Percentiles rank a stretch among this genome's conserved stretches.
Conservation (phyloP, 2,329 filamentous ascomycete species). For the Xylariaceae sp. region DNA sequence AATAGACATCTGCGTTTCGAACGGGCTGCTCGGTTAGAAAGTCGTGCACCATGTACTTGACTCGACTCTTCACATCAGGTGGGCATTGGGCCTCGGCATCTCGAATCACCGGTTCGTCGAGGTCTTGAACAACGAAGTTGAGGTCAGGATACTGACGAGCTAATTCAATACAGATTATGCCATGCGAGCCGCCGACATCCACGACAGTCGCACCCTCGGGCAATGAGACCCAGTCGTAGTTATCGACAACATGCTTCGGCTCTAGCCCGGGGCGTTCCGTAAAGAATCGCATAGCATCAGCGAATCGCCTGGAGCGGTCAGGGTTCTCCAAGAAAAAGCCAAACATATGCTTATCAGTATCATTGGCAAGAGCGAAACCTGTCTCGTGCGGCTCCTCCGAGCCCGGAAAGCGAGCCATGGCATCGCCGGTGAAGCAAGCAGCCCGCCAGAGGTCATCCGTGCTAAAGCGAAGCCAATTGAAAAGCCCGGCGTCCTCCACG, state of each 20-base stretch:
- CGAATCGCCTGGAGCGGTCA: slow-evolving; percentile 55
- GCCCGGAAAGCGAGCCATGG: slow-evolving; percentile 39
- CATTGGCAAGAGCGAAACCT: slow-evolving; percentile 57
- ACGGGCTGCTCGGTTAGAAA: slow-evolving; percentile 51
- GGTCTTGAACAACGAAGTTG: slow-evolving; percentile 60
- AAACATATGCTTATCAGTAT: slow-evolving; percentile 59
- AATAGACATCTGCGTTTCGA: neutral
- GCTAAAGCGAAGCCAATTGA: slow-evolving; percentile 47
- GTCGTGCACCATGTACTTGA: slow-evolving; percentile 46
- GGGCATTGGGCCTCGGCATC: slow-evolving; percentile 4
- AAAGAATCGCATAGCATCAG: slow-evolving; percentile 60
- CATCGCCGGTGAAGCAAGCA: slow-evolving; percentile 14
- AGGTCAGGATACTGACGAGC: slow-evolving; percentile 42
- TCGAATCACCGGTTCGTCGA: slow-evolving; percentile 30
- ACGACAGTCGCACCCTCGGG: slow-evolving; percentile 12
- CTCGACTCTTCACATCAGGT: slow-evolving; percentile 5
- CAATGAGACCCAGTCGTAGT: slow-evolving; percentile 55
- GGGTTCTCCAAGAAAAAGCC: slow-evolving; percentile 55
- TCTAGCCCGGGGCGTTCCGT: slow-evolving; percentile 57
- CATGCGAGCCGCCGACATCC: slow-evolving; percentile 20
- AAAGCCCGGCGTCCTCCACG: slow-evolving; percentile 47
- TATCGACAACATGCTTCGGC: slow-evolving; percentile 56
- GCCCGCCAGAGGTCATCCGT: slow-evolving; percentile 25
- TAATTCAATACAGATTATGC: slow-evolving; percentile 8
- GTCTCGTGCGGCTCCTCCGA: slow-evolving; percentile 54